Evolutionary conservation across 169 alveolate genomes (phyloP), one percentile per base, ranked within the genome.

Genomic region (Amoebophrya sp.): DNA sequence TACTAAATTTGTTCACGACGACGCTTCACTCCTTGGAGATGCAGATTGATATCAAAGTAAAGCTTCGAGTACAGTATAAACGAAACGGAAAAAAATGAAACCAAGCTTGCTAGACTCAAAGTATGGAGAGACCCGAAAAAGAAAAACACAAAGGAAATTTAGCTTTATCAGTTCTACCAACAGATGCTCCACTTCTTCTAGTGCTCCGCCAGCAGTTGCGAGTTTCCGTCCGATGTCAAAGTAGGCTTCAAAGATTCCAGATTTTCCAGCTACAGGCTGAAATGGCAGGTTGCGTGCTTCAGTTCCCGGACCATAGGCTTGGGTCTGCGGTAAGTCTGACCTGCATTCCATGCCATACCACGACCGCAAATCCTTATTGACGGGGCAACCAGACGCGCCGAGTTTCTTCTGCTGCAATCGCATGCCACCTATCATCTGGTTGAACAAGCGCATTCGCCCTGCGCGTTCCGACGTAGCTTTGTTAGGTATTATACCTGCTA

Each of bases 331-430:
- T 0, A 65, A 1, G 10, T 65, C 83, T 1, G 83, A 65, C 83
- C 83, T 29, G 83, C 83, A 65, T 36, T 65, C 33, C 83, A 65
- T 65, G 83, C 26, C 83, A 36, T 65, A 65, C 83, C 83, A 65
- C 10, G 12, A 29, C 38, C 1, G 18, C 12, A 65, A 26, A 65
- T 65, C 83, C 83, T 1, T 65, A 36, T 65, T 65, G 39, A 65
- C 83, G 0, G 83, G 83, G 83, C 83, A 65, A 6, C 83, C 83
- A 6, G 36, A 12, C 33, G 83, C 18, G 18, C n/a, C n/a, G 36
- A 65, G 83, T 26, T 65, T 65, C 26, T 65, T 1, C 26, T 65
- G 83, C 83, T 65, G 83, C 36, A 65, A 26, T 1, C 83, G 83
- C 36, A 65, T 36, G 83, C 83, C 83, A 18, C 83, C 83, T 1